Percentiles rank a stretch among this genome's conserved stretches.
These are phyloP conservation scores for Porcisia deanei DNA, from an alignment of 208 protist genomes.

Conservation along the genomic window DNA sequence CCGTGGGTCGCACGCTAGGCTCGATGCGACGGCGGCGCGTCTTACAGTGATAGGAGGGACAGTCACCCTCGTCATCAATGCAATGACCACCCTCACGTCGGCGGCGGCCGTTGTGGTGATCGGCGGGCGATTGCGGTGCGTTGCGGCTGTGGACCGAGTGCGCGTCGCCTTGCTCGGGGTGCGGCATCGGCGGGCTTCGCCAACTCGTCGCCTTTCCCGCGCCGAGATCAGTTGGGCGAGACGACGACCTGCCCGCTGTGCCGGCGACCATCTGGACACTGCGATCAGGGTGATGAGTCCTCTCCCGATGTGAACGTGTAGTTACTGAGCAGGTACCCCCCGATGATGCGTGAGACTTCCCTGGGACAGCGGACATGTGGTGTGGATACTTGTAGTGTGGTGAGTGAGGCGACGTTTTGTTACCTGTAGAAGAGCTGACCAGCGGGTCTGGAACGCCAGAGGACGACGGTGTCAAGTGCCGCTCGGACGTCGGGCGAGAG, in stretches of 20 bases:
- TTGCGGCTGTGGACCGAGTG: neutral
- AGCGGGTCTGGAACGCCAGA: neutral
- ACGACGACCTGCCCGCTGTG: neutral
- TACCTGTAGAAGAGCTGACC: neutral
- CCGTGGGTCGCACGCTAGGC: neutral
- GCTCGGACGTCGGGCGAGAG: neutral
- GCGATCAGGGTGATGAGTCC: neutral
- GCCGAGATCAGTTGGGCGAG: neutral
- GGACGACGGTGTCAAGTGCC: slow-evolving; percentile 1
- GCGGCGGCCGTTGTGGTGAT: neutral
- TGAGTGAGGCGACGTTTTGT: neutral
- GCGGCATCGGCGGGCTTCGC: neutral
- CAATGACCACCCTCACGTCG: neutral
- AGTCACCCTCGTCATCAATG: neutral
- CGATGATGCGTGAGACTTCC: neutral
- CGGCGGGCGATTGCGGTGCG: neutral
- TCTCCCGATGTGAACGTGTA: neutral
- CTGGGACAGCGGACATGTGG: neutral
- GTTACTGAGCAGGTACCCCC: neutral
- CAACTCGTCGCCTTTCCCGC: neutral
- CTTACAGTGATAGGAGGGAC: neutral
- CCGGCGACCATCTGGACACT: neutral
- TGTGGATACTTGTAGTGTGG: neutral
- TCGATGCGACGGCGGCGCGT: neutral
- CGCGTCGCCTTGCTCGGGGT: too few relatives aligned